Conservation (phyloP, 2,329 filamentous ascomycete genomes). For the Colletotrichum spinosum region DNA sequence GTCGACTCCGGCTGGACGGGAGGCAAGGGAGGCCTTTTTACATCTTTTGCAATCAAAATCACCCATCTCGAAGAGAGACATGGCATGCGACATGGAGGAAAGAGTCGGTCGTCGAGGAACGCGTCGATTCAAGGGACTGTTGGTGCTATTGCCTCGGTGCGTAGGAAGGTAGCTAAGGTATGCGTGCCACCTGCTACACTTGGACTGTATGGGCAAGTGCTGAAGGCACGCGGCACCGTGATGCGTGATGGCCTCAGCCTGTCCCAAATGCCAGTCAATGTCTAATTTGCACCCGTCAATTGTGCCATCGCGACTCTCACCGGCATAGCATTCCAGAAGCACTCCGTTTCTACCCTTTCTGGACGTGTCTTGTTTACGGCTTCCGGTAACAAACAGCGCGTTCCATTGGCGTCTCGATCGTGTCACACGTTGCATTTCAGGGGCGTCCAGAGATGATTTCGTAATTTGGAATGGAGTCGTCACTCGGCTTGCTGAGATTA, state of each 20-base stretch:
- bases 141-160: too few relatives aligned
- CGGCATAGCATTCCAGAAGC: slow-evolving; percentile 19
- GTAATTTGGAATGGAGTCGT: slow-evolving; percentile 21
- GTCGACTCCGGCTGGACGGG: slow-evolving; percentile 23
- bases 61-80: slow-evolving; percentile 9
- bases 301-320: slow-evolving; percentile 22
- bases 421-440: slow-evolving; percentile 23
- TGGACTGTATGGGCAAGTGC: too few relatives aligned
- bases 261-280: slow-evolving; percentile 26
- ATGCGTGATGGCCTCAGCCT: slow-evolving; percentile 7
- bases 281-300: slow-evolving; percentile 28
- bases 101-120: slow-evolving; percentile 12
- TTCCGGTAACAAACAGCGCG: neutral
- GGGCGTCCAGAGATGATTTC: slow-evolving; percentile 1
- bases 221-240: slow-evolving; percentile 25
- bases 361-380: slow-evolving; percentile 24
- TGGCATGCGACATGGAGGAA: slow-evolving; percentile 8
- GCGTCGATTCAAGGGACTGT: slow-evolving; percentile 8
- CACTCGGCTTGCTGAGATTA: slow-evolving; percentile 5
- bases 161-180: too few relatives aligned
- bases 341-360: neutral
- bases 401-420: neutral
- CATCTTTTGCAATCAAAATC: slow-evolving; percentile 16
- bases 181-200: too few relatives aligned
- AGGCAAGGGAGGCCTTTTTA: slow-evolving; percentile 32